phyloP scores from a whole-genome alignment of 2,329 filamentous ascomycete species.

The Penicillium thymicola region DNA sequence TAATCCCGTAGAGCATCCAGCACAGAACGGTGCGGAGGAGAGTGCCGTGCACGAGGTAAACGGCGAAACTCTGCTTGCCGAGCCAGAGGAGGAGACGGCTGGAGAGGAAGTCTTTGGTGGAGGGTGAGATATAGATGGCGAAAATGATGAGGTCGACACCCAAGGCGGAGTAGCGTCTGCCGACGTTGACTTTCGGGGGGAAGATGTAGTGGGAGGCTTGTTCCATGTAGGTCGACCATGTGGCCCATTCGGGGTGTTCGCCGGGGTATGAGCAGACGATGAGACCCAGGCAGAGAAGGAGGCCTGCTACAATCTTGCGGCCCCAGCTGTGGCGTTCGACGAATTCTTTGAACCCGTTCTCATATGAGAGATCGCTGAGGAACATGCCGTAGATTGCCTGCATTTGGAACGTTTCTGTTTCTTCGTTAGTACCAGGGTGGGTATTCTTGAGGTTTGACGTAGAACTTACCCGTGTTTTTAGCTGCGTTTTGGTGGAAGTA shows the following conservation, averaged over 20 bases:
- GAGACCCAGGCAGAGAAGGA: constrained; percentile 45
- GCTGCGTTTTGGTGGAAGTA: constrained; percentile 51
- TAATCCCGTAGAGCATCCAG: constrained; percentile 54
- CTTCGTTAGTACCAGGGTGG: background rate
- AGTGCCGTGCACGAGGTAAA: constrained; percentile 55
- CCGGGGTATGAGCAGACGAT: constrained; percentile 52
- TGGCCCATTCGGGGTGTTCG: constrained; percentile 49
- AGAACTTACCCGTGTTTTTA: constrained; percentile 46
- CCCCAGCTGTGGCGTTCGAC: constrained; percentile 42
- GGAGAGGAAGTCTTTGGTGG: constrained; percentile 50
- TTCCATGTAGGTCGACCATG: constrained; percentile 49
- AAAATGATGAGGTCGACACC: constrained; percentile 50
- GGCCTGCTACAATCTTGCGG: constrained; percentile 36
- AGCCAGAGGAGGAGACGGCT: constrained; percentile 53
- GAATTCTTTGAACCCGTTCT: constrained; percentile 47
- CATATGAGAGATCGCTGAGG: constrained; percentile 51
- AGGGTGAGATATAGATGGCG: constrained; percentile 52
- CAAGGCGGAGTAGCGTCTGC: constrained; percentile 47
- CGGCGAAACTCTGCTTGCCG: constrained; percentile 55
- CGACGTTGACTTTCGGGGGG: constrained; percentile 44
- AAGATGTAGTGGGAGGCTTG: constrained; percentile 45
- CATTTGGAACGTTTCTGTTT: constrained; percentile 52
- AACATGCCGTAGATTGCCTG: constrained; percentile 53
- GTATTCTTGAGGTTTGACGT: too few species aligned
- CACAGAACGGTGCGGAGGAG: constrained; percentile 51